Base-by-base conservation (phyloP, 345 rosid species). In the thale cress (Arabidopsis thaliana) region DNA sequence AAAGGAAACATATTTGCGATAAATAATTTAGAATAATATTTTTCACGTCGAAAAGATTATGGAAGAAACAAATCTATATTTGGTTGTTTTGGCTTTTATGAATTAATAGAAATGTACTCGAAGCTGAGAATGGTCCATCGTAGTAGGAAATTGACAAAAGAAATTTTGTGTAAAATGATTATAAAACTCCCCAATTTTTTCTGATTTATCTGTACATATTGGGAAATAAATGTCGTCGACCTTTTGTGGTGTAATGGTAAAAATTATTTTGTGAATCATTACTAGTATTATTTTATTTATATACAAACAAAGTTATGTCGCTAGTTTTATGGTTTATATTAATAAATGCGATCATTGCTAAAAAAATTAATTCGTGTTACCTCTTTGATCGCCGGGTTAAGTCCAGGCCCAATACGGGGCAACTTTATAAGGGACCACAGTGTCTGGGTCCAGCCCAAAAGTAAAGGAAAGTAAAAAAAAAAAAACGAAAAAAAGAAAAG, bases 361-460 rank as follows among this genome's bases (percentile, higher is more conserved):
- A 28, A 5, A 7, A 28, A 8, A 7, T 37, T 41, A 37, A 20
- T 42, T 76, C 16, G 50, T 61, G 56, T 16, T 24, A 69, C 40
- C 58, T 32, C 58, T 51, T 44, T 69, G 23, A 76, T 69, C 65
- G 58, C 25, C 10, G 48, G 50, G 24, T 76, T 69, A 16, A 42
- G 25, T 67, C 9, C 0, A 67, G 65, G 75, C 80, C 80, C 65
- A 75, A n/a, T 60, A 36, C 3, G 23, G 56, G 67, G 8, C 71
- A 22, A 46, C 33, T 10, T 51, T 6, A 60, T 23, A 5, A 5
- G 71, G 80, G 80, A 69, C 75, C 80, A 76, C 59, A 16, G 44
- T 62, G 4, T 59, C 61, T 42, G 24, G 80, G 59, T 76, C 71
- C 70, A 69, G 74, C 70, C 80, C 80, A 62, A 76, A 69, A 76